Evolutionary conservation across 208 protist genomes (phyloP).

Genomic region (Leptomonas seymouri): DNA sequence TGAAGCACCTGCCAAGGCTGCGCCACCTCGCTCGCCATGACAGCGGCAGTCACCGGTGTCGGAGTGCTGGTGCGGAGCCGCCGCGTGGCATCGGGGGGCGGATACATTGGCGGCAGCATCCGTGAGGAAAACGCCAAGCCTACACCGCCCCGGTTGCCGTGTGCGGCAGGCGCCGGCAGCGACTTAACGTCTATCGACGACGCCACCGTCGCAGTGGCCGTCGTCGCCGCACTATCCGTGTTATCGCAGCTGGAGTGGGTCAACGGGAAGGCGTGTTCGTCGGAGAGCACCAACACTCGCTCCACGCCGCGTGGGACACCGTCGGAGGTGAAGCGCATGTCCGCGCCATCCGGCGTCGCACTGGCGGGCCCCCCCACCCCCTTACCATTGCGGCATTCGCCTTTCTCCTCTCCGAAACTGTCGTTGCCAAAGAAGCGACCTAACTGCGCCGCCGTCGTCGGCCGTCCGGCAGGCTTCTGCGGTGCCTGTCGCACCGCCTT

Average conservation of each 20-base stretch:
- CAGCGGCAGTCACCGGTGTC: neutral
- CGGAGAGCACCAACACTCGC: slow-evolving; percentile 28
- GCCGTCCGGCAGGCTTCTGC: slow-evolving; percentile 26
- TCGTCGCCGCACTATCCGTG: slow-evolving; percentile 1
- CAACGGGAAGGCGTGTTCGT: slow-evolving; percentile 23
- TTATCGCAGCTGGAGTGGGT: slow-evolving; percentile 12
- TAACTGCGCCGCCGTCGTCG: slow-evolving; percentile 16
- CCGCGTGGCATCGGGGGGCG: neutral
- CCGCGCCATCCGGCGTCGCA: neutral
- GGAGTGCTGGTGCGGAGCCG: neutral
- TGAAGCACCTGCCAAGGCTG: slow-evolving; percentile 36
- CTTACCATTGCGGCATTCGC: neutral
- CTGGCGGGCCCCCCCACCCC: neutral
- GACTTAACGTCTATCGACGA: slow-evolving; percentile 12
- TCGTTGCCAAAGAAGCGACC: slow-evolving; percentile 18
- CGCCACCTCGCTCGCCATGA: slow-evolving; percentile 2
- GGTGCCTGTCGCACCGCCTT: slow-evolving; percentile 28
- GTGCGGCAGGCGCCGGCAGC: neutral
- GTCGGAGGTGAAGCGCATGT: slow-evolving; percentile 12
- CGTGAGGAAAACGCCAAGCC: neutral
- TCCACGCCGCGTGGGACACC: slow-evolving; percentile 23
- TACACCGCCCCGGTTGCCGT: too few relatives aligned
- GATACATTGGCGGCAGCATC: slow-evolving; percentile 6
- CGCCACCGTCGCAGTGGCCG: slow-evolving; percentile 4
- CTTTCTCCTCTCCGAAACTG: neutral